Base-by-base conservation (phyloP, 192 early-diverging fungal species). In the Radiomyces spectabilis region DNA sequence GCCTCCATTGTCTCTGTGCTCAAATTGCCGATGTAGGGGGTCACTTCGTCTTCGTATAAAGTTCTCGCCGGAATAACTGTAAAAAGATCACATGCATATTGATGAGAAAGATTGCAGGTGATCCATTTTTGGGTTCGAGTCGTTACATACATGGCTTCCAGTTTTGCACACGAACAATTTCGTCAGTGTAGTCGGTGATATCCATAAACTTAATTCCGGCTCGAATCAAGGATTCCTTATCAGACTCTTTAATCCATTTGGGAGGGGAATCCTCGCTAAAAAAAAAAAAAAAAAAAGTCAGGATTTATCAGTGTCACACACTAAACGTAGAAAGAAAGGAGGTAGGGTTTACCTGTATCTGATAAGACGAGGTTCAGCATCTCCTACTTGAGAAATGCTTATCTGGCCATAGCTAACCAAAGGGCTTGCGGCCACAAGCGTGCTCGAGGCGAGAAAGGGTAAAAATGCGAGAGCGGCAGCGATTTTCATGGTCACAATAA, bases 111-210 rank as follows among this genome's bases (percentile, higher is more conserved):
- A n/a, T n/a, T n/a, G n/a, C n/a, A n/a, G n/a, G n/a, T n/a, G n/a
- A n/a, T n/a, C n/a, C n/a, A n/a, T n/a, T n/a, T n/a, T n/a, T n/a
- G n/a, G n/a, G n/a, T n/a, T n/a, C n/a, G n/a, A n/a, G n/a, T n/a
- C n/a, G n/a, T n/a, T n/a, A n/a, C n/a, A n/a, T n/a, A n/a, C n/a
- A n/a, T n/a, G n/a, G n/a, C n/a, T n/a, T n/a, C n/a, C n/a, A n/a
- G n/a, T n/a, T n/a, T n/a, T n/a, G n/a, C n/a, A n/a, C n/a, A n/a
- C n/a, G n/a, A n/a, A n/a, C n/a, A n/a, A n/a, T n/a, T n/a, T n/a
- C n/a, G n/a, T n/a, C n/a, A n/a, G n/a, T n/a, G 39, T 76, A 62
- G 58, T 94, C 89, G 21, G 94, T 97, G 30, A 94, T 77, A 61
- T 97, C 94, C 75, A 94, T 89, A 65, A 88, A 97, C 26, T 78